phyloP scores from a whole-genome alignment of 345 rosid species.

The Orychophragmus violaceus region DNA sequence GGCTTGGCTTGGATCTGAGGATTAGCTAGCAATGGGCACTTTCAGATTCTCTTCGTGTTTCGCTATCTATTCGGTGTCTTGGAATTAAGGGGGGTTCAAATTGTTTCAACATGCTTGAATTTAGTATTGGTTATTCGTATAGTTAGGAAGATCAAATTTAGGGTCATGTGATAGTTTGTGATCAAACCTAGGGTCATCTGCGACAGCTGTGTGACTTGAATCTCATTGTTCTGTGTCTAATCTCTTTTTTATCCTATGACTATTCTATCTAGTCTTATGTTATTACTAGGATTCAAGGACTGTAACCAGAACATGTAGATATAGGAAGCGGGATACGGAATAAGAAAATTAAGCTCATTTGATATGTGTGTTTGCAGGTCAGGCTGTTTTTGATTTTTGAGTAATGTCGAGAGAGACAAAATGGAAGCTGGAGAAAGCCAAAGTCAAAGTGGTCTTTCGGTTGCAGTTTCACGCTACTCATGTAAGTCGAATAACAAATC shows the following conservation, averaged over 20 bases:
- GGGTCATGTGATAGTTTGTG: too few relatives aligned
- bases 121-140: constrained; percentile 11
- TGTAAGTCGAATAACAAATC: too few relatives aligned
- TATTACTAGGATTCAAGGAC: not conserved
- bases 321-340: not conserved
- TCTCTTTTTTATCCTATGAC: too few relatives aligned
- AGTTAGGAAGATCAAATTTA: not conserved
- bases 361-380: constrained; percentile 34
- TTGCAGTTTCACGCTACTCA: constrained; percentile 95
- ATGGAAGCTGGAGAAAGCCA: constrained; percentile 94
- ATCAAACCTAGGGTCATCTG: too few relatives aligned
- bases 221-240: not conserved
- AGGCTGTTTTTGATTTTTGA: constrained; percentile 33
- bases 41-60: constrained; percentile 13
- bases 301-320: not conserved
- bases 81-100: not conserved
- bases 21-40: constrained; percentile 18
- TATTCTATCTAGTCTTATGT: too few relatives aligned
- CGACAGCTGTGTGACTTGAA: constrained; percentile 2
- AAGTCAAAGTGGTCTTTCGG: constrained; percentile 92
- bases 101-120: not conserved
- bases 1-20: constrained; percentile 2
- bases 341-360: not conserved
- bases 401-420: constrained; percentile 76
- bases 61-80: too few relatives aligned